phyloP scores from a whole-genome alignment of 1,284 basidiomycete species.

The Melampsora abietis-canadensis region DNA sequence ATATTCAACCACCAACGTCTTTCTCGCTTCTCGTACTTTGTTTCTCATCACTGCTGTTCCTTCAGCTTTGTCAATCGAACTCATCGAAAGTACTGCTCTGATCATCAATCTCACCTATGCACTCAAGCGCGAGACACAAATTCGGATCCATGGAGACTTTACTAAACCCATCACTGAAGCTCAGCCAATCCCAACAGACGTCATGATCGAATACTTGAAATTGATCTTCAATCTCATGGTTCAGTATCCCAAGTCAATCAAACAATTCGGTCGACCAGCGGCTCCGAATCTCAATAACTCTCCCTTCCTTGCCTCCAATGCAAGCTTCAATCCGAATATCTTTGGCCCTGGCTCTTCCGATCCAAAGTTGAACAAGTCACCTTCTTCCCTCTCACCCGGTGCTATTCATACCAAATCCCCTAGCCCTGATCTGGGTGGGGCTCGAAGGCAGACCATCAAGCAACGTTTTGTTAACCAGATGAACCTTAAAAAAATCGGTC shows the following conservation, averaged over 20 bases:
- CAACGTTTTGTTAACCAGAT: constrained; percentile 25
- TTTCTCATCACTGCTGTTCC: constrained; percentile 59
- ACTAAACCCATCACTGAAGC: constrained; percentile 61
- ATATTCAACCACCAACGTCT: constrained; percentile 55
- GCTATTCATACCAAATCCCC: not conserved
- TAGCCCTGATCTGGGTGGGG: not conserved
- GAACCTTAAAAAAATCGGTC: constrained; percentile 18
- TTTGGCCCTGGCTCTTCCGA: not conserved
- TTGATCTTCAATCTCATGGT: constrained; percentile 70
- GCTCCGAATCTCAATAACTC: not conserved
- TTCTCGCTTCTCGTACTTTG: constrained; percentile 69
- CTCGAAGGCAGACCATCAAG: constrained; percentile 9
- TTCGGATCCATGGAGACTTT: constrained; percentile 55
- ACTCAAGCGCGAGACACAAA: constrained; percentile 63
- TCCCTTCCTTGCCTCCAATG: not conserved
- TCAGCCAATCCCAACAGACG: constrained; percentile 63
- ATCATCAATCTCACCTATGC: constrained; percentile 59
- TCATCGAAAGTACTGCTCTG: constrained; percentile 56
- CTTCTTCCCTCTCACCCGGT: not conserved
- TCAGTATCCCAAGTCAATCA: constrained; percentile 60
- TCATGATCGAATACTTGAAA: constrained; percentile 71
- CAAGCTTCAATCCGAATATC: no score
- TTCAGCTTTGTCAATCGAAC: constrained; percentile 20
- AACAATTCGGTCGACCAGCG: constrained; percentile 16
- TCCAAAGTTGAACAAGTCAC: constrained; percentile 4